phyloP scores from a whole-genome alignment of 352 stramenopile species.

The Phytopythium delawarense region DNA sequence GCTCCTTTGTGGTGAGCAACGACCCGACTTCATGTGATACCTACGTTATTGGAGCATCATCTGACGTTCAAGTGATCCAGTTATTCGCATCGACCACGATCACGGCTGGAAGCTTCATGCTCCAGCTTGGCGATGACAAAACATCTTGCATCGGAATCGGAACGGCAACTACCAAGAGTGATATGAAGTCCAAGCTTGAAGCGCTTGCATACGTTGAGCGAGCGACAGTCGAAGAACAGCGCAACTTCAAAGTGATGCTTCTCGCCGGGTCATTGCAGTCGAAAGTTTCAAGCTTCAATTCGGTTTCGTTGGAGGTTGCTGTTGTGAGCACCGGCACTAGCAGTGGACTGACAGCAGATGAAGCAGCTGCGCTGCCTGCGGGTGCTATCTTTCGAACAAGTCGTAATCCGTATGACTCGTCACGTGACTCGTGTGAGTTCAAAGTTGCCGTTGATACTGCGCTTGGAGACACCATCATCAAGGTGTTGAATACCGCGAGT shows the following conservation, averaged over 20 bases:
- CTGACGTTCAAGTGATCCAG: conserved; percentile 59
- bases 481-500: conserved; percentile 19
- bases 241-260: conserved; percentile 55
- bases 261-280: conserved; percentile 34
- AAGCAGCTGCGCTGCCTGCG: conserved; percentile 25
- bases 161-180: conserved; percentile 15
- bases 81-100: conserved; percentile 65
- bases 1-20: conserved; percentile 54
- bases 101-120: conserved; percentile 44
- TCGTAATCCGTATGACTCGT: conserved; percentile 68
- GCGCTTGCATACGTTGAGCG: conserved; percentile 37
- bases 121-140: conserved; percentile 44
- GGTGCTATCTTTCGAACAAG: conserved; percentile 63
- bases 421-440: conserved; percentile 60
- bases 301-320: conserved; percentile 18
- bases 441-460: conserved; percentile 15
- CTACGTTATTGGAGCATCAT: conserved; percentile 58
- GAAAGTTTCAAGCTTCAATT: conserved; percentile 42
- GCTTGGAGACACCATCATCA: conserved; percentile 17
- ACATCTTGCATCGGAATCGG: conserved; percentile 57
- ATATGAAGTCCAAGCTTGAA: conserved; percentile 35
- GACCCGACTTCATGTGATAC: conserved; percentile 46
- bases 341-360: conserved; percentile 21
- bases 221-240: conserved; percentile 46
- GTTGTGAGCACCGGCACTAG: conserved; percentile 22